Evolutionary conservation across 176 grass and related monocot genomes (phyloP).

Genomic region (Raddia guianensis): DNA sequence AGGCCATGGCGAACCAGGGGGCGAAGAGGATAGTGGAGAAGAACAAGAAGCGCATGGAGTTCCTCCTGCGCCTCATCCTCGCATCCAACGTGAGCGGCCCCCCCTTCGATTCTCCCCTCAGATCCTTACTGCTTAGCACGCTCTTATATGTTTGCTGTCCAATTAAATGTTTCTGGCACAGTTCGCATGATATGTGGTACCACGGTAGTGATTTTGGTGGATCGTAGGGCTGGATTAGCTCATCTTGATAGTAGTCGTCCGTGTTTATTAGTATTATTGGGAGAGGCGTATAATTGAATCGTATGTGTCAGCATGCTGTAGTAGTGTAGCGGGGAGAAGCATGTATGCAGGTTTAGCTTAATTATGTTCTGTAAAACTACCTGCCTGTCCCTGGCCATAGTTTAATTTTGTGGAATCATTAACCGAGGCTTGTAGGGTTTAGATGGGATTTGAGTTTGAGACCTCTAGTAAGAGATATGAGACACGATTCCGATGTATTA

Average conservation of each 20-base stretch:
- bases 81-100: slow-evolving; percentile 60
- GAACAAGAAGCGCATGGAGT: slow-evolving; percentile 81
- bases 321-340: neutral
- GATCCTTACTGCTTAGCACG: slow-evolving; percentile 28
- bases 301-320: neutral
- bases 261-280: neutral
- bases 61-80: slow-evolving; percentile 78
- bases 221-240: slow-evolving; percentile 8
- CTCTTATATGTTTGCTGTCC: neutral
- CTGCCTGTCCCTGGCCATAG: neutral
- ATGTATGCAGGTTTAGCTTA: slow-evolving; percentile 11
- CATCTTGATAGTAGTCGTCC: neutral
- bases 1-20: slow-evolving; percentile 91
- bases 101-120: slow-evolving; percentile 18
- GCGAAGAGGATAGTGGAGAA: slow-evolving; percentile 89
- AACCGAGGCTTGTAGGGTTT: neutral
- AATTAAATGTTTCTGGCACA: slow-evolving; percentile 3
- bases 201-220: neutral
- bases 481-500: neutral
- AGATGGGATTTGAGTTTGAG: neutral
- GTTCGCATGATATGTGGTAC: neutral
- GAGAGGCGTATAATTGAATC: neutral
- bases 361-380: slow-evolving; percentile 12
- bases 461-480: neutral
- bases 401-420: slow-evolving; percentile 10